Base-by-base conservation (phyloP, 257 asterid genomes). In the Fraxinus americana region DNA sequence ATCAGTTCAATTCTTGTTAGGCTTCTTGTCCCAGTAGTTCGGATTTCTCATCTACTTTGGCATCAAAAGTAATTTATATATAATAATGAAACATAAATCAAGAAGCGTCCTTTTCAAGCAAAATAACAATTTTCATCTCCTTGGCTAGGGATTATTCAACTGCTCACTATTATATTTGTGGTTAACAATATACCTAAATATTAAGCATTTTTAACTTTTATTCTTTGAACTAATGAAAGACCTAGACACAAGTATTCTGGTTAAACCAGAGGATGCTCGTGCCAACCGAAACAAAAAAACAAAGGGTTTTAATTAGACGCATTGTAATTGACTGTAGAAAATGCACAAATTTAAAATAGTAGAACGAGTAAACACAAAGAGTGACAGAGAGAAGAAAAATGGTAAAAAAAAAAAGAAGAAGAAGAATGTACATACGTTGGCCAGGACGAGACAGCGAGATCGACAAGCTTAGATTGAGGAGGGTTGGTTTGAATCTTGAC, bases 401-500 rank as follows among this genome's bases (percentile, higher is more conserved):
- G 38, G 38, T 4, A 3, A 4, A 34, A 34, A 4, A 34, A 34
- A 34, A 34, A 35, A 11, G 4, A 34, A 14, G 13, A 25, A 30
- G 4, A 70, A 27, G 2, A 25, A 25, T 23, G 43, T 23, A 69
- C 77, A 43, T 75, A 80, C 83, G 72, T 80, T 72, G 83, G 83
- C 83, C 83, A 80, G 50, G 80, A 70, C 68, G 83, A 48, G 74
- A 80, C 57, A 59, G 80, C 77, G 16, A 80, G 83, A 19, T 59
- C 35, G 19, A 70, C 63, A 48, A 80, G 83, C 80, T 75, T 80
- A 36, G 74, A 70, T n/a, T 80, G 74, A 32, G 80, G 67, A 41
- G 83, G 80, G 48, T 70, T 80, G 45, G 61, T 80, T 45, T 80
- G 61, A 52, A 80, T 80, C 83, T 59, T 75, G 9, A 80, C 83